Evolutionary conservation across 805 yeast genomes (phyloP).

Genomic region (Wickerhamiella spandovensis): DNA sequence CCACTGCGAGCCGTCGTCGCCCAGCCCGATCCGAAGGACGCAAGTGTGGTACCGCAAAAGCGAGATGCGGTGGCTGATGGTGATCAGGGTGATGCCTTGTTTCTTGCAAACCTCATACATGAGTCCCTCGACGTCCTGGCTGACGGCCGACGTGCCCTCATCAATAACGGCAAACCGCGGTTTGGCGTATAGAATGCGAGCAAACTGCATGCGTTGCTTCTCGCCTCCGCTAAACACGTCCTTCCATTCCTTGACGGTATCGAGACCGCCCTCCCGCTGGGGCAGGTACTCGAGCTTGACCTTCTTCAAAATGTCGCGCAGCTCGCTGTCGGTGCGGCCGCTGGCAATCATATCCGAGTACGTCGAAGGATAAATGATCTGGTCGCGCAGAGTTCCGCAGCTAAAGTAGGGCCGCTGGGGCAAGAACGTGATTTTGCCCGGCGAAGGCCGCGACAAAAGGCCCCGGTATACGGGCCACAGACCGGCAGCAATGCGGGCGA

Average conservation of each 20-base stretch:
- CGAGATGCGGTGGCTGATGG: conserved; percentile 73
- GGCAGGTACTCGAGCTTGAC: conserved; percentile 73
- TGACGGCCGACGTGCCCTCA: conserved; percentile 89
- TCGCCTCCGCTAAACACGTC: conserved; percentile 96
- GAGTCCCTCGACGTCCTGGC: conserved; percentile 79
- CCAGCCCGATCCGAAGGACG: conserved; percentile 52
- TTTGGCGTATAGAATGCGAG: conserved; percentile 64
- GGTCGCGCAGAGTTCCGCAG: conserved; percentile 76
- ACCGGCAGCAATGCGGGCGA: conserved; percentile 71
- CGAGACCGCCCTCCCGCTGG: conserved; percentile 44
- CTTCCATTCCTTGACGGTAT: conserved; percentile 56
- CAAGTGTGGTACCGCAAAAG: conserved; percentile 75
- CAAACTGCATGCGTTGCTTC: conserved; percentile 79
- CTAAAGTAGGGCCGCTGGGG: conserved; percentile 81
- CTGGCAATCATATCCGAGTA: conserved; percentile 61
- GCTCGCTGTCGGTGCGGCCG: conserved; percentile 58
- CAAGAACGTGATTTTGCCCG: conserved; percentile 53
- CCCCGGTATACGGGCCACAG: conserved; percentile 87
- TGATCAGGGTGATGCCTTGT: conserved; percentile 61
- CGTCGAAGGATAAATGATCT: conserved; percentile 74
- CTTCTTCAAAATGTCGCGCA: conserved; percentile 52
- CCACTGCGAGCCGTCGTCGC: conserved; percentile 36
- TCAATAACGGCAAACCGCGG: conserved; percentile 77
- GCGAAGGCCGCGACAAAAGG: conserved; percentile 45
- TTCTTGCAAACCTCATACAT: conserved; percentile 61